Evolutionary conservation across 2,329 filamentous ascomycete genomes (phyloP).

Genomic region (Colletotrichum caudatum): DNA sequence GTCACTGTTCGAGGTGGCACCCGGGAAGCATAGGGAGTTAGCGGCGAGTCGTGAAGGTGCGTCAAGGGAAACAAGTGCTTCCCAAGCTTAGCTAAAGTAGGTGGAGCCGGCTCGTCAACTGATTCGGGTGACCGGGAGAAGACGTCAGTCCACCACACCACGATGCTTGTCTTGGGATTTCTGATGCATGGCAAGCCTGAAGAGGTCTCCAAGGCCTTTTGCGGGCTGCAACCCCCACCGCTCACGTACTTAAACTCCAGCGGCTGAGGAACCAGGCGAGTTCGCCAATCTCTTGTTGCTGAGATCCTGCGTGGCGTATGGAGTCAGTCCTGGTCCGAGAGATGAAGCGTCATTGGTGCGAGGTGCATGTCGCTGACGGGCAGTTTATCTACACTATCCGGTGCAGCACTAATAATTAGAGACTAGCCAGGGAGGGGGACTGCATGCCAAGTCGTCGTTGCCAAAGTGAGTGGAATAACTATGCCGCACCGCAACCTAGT

Average conservation of each 20-base stretch:
- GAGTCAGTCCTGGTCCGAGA: slow-evolving; percentile 6
- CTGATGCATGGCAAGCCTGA: background rate
- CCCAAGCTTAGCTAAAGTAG: slow-evolving; percentile 2
- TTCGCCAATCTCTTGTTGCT: slow-evolving; percentile 38
- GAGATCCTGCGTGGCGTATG: slow-evolving; percentile 29
- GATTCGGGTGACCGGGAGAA: slow-evolving; percentile 5
- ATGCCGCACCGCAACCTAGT: no score
- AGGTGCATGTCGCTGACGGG: slow-evolving; percentile 26
- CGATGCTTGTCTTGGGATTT: background rate
- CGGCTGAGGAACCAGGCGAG: slow-evolving; percentile 19
- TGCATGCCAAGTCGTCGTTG: slow-evolving; percentile 34
- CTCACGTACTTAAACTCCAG: slow-evolving; percentile 5
- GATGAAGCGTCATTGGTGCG: slow-evolving; percentile 21
- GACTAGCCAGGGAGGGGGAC: slow-evolving; percentile 2
- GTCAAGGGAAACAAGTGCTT: slow-evolving; percentile 22
- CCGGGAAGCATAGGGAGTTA: slow-evolving; percentile 18
- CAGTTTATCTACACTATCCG: slow-evolving; percentile 23
- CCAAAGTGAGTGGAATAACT: slow-evolving; percentile 19
- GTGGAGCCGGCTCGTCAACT: slow-evolving; percentile 14
- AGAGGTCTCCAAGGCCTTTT: slow-evolving; percentile 7
- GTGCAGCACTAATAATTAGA: slow-evolving; percentile 15
- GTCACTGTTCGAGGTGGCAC: slow-evolving; percentile 23
- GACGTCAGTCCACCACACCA: background rate
- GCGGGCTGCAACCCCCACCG: slow-evolving; percentile 4
- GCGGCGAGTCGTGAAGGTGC: slow-evolving; percentile 35